These are phyloP conservation scores for Cymbomonas tetramitiformis DNA, from an alignment of 139 green algal genomes.

Conservation along the genomic window DNA sequence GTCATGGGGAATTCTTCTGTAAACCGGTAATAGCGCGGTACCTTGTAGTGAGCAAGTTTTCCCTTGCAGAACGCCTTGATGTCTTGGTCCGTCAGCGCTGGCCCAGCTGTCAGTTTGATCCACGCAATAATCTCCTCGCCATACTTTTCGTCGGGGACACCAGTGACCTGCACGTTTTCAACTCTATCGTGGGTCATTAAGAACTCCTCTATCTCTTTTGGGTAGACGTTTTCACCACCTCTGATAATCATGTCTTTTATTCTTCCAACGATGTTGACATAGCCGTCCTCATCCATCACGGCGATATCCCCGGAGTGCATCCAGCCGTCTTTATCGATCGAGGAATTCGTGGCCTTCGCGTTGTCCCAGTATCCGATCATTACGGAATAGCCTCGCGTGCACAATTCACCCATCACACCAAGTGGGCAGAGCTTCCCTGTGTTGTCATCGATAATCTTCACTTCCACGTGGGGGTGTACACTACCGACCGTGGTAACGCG, in stretches of 20 bases:
- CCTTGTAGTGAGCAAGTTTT: no score
- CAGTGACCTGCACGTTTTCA: no score
- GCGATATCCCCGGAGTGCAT: constrained; percentile 22
- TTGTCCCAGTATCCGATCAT: constrained; percentile 12
- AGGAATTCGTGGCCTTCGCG: not conserved
- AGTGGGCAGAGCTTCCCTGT: not conserved
- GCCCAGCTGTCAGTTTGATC: no score
- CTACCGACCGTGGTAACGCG: no score
- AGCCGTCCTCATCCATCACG: not conserved
- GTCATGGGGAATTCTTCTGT: no score
- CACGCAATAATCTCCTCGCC: no score
- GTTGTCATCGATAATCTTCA: constrained; percentile 10
- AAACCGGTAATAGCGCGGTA: no score
- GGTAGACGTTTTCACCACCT: constrained; percentile 75
- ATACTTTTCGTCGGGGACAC: no score
- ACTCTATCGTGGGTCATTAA: no score
- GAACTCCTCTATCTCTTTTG: constrained; percentile 67
- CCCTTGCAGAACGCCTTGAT: no score
- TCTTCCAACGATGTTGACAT: constrained; percentile 16
- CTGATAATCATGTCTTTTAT: constrained; percentile 28
- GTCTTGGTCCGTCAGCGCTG: no score
- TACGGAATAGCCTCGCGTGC: constrained; percentile 4
- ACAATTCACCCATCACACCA: constrained; percentile 12
- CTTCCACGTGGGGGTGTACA: constrained; percentile 5
- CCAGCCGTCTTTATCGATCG: constrained; percentile 14